These are phyloP conservation scores for Geotrichum fermentans DNA, from an alignment of 1,139 yeast species.

Conservation along the genomic window DNA sequence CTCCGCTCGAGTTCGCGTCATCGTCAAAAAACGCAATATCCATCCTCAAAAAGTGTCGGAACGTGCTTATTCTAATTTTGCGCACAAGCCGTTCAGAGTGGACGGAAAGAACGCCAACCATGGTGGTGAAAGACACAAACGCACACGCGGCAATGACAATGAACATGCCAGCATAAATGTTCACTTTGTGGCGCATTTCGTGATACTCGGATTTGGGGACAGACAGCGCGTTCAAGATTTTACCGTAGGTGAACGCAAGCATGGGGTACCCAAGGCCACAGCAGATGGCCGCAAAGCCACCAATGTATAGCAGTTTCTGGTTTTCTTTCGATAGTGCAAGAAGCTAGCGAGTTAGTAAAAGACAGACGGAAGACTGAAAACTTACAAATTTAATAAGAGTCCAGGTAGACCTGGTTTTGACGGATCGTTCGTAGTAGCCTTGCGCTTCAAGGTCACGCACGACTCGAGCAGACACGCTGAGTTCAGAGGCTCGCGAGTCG, in stretches of 20 bases:
- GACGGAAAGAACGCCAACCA: slow-evolving; percentile 28
- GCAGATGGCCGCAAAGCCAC: slow-evolving; percentile 33
- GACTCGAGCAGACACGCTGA: slow-evolving; percentile 2
- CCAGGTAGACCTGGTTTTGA: slow-evolving; percentile 2
- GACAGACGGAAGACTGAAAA: neutral
- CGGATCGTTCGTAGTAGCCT: slow-evolving; percentile 2
- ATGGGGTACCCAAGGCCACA: slow-evolving; percentile 42
- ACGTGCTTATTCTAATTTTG: slow-evolving; percentile 29
- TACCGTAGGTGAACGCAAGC: slow-evolving; percentile 39
- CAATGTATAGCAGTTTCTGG: slow-evolving; percentile 29
- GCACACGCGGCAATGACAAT: slow-evolving; percentile 39
- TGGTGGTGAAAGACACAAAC: slow-evolving; percentile 25
- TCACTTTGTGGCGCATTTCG: slow-evolving; percentile 38
- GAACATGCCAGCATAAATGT: slow-evolving; percentile 38
- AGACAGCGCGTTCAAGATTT: slow-evolving; percentile 37
- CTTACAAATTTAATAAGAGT: slow-evolving; percentile 6
- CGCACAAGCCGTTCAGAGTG: slow-evolving; percentile 19
- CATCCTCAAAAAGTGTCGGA: slow-evolving; percentile 49
- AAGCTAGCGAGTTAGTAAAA: slow-evolving; percentile 7
- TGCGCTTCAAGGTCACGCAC: slow-evolving; percentile 9
- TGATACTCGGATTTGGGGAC: slow-evolving; percentile 33
- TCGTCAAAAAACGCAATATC: slow-evolving; percentile 86
- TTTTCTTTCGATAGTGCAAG: slow-evolving; percentile 1
- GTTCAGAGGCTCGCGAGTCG: neutral
- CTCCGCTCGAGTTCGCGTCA: slow-evolving; percentile 58